Conservation (phyloP, 1,139 yeast species). For the Kodamaea ohmeri region DNA sequence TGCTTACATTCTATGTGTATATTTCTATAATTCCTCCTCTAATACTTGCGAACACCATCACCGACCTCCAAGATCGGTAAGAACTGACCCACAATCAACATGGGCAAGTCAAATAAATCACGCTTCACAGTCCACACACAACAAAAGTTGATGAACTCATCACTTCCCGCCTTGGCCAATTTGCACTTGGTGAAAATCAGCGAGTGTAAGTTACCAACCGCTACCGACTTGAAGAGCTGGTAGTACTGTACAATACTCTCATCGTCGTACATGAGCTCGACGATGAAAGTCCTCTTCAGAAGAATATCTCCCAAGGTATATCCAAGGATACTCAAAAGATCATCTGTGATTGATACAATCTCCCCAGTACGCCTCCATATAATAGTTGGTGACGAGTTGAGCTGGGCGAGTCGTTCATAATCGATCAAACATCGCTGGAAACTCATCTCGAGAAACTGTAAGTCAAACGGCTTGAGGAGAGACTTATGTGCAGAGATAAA, state of each 20-base stretch:
- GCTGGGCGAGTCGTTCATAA: slow-evolving; percentile 57
- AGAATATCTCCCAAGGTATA: slow-evolving; percentile 46
- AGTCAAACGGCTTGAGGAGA: slow-evolving; percentile 58
- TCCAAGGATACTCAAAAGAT: slow-evolving; percentile 63
- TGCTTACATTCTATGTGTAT: neutral
- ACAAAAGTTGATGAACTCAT: slow-evolving; percentile 47
- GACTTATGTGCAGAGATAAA: slow-evolving; percentile 72
- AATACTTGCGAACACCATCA: slow-evolving; percentile 38
- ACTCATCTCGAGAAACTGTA: slow-evolving; percentile 63
- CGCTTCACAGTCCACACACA: slow-evolving; percentile 70
- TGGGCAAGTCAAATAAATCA: slow-evolving; percentile 87
- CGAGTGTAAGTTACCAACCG: slow-evolving; percentile 50
- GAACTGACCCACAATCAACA: slow-evolving; percentile 47
- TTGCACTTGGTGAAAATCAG: slow-evolving; percentile 49
- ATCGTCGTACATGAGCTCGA: slow-evolving; percentile 50
- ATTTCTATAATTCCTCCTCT: neutral
- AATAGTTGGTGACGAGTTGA: slow-evolving; percentile 64
- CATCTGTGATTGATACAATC: slow-evolving; percentile 67
- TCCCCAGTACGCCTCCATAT: slow-evolving; percentile 82
- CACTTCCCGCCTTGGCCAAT: slow-evolving; percentile 30
- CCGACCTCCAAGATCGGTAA: slow-evolving; percentile 45
- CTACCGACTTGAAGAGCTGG: slow-evolving; percentile 46
- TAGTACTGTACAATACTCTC: slow-evolving; percentile 45
- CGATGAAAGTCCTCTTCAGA: slow-evolving; percentile 52
- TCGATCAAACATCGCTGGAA: slow-evolving; percentile 68